Evolutionary conservation across 2,329 filamentous ascomycete genomes (phyloP).

Genomic region (Aspergillus sp.): DNA sequence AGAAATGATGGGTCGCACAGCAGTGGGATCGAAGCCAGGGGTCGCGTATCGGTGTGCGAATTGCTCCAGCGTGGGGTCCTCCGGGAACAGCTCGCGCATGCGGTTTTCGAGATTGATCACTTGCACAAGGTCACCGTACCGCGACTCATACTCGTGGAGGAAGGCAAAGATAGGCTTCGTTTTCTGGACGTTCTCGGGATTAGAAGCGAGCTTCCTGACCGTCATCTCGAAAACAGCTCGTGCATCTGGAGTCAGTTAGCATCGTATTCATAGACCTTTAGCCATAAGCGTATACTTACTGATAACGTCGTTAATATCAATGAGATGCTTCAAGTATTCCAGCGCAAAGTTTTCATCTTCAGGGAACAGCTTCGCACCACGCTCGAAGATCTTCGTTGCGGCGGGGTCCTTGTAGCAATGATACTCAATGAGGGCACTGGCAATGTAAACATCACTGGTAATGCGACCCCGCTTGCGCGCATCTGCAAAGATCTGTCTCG

Average conservation of each 20-base stretch:
- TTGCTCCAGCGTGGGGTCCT: conserved; percentile 73
- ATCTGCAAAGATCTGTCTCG: conserved; percentile 85
- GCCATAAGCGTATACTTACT: conserved; percentile 60
- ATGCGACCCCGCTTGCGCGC: conserved; percentile 83
- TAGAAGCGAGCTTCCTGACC: conserved; percentile 76
- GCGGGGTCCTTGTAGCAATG: conserved; percentile 93
- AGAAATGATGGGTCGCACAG: conserved; percentile 80
- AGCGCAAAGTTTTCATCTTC: conserved; percentile 91
- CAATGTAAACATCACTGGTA: conserved; percentile 92
- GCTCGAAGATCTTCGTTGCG: conserved; percentile 92
- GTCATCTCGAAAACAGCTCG: conserved; percentile 95
- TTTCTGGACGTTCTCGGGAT: conserved; percentile 71
- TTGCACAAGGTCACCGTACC: conserved; percentile 88
- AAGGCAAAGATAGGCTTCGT: conserved; percentile 85
- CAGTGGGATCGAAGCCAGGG: conserved; percentile 76
- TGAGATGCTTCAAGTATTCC: conserved; percentile 92
- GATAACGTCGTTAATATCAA: conserved; percentile 87
- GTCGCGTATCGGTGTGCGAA: conserved; percentile 77
- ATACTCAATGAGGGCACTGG: conserved; percentile 88
- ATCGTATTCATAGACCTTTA: neutral
- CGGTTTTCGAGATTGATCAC: conserved; percentile 87
- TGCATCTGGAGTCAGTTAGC: conserved; percentile 65
- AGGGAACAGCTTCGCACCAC: conserved; percentile 88
- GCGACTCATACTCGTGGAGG: conserved; percentile 93
- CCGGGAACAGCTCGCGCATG: conserved; percentile 91